A percentile compares a stretch with the other conserved stretches of the same genome.
These are phyloP conservation scores for Ceratobasidium sp. DNA, from an alignment of 1,284 basidiomycete species.

Conservation along the genomic window DNA sequence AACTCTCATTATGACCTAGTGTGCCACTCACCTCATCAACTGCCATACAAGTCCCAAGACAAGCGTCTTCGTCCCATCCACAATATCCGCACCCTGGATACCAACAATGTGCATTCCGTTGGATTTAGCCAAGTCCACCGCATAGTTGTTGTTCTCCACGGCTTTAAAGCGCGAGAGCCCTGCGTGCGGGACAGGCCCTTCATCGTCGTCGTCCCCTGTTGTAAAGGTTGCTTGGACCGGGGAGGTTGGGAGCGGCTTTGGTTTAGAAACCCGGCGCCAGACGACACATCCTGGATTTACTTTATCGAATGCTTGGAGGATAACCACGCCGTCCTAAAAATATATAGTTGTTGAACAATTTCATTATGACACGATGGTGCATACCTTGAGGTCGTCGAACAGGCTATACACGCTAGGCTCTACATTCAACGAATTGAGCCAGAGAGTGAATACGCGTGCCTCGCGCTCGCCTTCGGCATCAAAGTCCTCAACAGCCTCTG, in stretches of 20 bases:
- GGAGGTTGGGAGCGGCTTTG: conserved; percentile 66
- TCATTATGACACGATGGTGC: conserved; percentile 35
- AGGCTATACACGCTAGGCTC: conserved; percentile 96
- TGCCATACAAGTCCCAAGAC: conserved; percentile 98
- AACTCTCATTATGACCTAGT: not conserved
- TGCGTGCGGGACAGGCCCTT: conserved; percentile 81
- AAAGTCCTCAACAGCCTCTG: conserved; percentile 89
- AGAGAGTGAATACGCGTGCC: conserved; percentile 96
- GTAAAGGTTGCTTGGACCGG: conserved; percentile 56
- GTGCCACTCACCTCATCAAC: conserved; percentile 79
- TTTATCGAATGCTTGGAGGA: conserved; percentile 97
- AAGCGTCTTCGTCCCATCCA: conserved; percentile 90
- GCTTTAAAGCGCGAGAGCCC: conserved; percentile 95
- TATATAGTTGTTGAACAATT: not conserved
- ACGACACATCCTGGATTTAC: conserved; percentile 90
- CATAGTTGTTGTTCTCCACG: conserved; percentile 98
- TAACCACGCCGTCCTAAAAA: conserved; percentile 76
- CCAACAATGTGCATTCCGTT: conserved; percentile 96
- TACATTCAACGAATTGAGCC: conserved; percentile 97
- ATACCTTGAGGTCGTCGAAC: conserved; percentile 90
- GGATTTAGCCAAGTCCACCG: conserved; percentile 90
- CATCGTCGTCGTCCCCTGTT: conserved; percentile 68
- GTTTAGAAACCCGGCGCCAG: conserved; percentile 95
- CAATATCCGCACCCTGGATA: conserved; percentile 97
- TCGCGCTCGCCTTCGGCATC: conserved; percentile 99